A percentile compares a stretch with the other conserved stretches of the same genome.
Conservation (phyloP, 2,329 filamentous ascomycete species). For the Penicillium palitans region DNA sequence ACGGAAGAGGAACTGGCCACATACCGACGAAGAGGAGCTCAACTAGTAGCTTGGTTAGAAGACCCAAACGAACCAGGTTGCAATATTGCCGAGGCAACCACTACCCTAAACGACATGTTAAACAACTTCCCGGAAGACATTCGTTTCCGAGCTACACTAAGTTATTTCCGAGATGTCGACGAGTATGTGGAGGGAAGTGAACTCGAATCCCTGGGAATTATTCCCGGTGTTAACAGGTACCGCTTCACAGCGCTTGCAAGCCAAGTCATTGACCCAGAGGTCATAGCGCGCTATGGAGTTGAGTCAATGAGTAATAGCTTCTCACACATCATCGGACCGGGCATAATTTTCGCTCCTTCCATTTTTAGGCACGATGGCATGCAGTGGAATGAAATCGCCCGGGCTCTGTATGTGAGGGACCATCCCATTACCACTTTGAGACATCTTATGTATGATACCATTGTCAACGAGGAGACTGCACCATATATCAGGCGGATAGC, state of each 20-base stretch:
- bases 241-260: background rate
- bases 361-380: background rate
- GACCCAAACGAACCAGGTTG: background rate
- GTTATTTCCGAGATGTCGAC: rapidly evolving
- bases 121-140: too few species aligned
- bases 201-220: background rate
- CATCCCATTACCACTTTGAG: background rate
- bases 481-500: background rate
- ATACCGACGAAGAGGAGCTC: background rate
- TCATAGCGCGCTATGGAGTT: too few species aligned
- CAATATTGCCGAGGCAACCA: background rate
- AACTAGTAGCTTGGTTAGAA: background rate
- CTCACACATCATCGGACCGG: background rate
- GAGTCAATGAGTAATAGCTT: background rate
- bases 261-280: rapidly evolving
- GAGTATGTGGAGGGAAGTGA: background rate
- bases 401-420: background rate
- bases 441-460: background rate
- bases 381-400: background rate
- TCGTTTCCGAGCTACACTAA: background rate
- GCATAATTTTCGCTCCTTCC: background rate
- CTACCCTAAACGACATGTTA: background rate
- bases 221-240: rapidly evolving
- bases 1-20: rapidly evolving
- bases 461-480: background rate